Conservation (phyloP, 768 basidiomycete genomes). For the Hemileccinum impolitum region DNA sequence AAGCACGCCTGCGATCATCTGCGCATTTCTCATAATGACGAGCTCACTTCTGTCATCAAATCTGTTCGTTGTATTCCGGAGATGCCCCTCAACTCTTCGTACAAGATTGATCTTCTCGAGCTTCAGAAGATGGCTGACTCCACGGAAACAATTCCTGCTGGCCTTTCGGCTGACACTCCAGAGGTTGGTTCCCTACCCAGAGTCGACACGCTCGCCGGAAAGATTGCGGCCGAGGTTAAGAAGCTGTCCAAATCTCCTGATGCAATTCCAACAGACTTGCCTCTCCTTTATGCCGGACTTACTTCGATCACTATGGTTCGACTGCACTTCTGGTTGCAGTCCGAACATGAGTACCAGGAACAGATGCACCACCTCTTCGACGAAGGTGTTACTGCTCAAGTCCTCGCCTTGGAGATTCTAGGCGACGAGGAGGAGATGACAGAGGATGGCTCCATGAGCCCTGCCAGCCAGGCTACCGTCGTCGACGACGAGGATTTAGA, state of each 20-base stretch:
- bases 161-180: slow-evolving; percentile 12
- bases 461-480: slow-evolving; percentile 15
- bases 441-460: slow-evolving; percentile 9
- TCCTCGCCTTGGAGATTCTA: slow-evolving; percentile 29
- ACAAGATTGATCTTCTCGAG: slow-evolving; percentile 27
- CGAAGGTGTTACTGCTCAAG: slow-evolving; percentile 28
- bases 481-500: slow-evolving; percentile 19
- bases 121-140: slow-evolving; percentile 27
- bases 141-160: slow-evolving; percentile 11
- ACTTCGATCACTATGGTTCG: slow-evolving; percentile 29
- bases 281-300: slow-evolving; percentile 33
- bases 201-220: slow-evolving; percentile 26
- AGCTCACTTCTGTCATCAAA: slow-evolving; percentile 22
- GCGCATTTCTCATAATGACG: slow-evolving; percentile 14
- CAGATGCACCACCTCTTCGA: slow-evolving; percentile 30
- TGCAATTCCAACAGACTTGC: slow-evolving; percentile 27
- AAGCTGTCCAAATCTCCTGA: slow-evolving; percentile 27
- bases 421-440: slow-evolving; percentile 17
- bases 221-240: slow-evolving; percentile 32
- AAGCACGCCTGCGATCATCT: slow-evolving; percentile 22
- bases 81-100: slow-evolving; percentile 31
- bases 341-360: slow-evolving; percentile 28
- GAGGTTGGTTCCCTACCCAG: slow-evolving; percentile 6
- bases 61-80: slow-evolving; percentile 22
- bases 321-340: slow-evolving; percentile 34